Percentiles rank a stretch among this genome's conserved stretches.
Evolutionary conservation across 164 flowering plant genomes (phyloP).

Genomic region (Tetracentron sinense): DNA sequence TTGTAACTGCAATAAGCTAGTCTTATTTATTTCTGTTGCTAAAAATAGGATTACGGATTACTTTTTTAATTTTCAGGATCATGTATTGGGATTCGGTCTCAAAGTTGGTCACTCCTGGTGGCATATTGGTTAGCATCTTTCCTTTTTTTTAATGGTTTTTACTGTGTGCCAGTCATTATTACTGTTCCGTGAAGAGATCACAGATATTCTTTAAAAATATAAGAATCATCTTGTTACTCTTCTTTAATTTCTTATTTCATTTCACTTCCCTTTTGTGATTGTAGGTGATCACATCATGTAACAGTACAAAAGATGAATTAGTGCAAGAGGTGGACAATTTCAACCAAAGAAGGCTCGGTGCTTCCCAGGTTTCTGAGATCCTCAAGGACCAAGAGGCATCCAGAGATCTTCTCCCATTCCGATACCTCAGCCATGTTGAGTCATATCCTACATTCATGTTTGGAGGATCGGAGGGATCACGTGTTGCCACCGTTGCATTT

Average conservation of each 20-base stretch:
- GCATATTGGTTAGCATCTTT: conserved; percentile 58
- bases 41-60: neutral
- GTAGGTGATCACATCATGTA: conserved; percentile 92
- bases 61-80: conserved; percentile 45
- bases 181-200: too few species aligned
- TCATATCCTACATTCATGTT: conserved; percentile 92
- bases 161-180: too few species aligned
- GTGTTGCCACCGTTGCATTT: conserved; percentile 95
- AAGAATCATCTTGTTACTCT: too few species aligned
- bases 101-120: conserved; percentile 79
- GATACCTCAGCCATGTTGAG: conserved; percentile 65
- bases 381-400: conserved; percentile 29
- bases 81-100: conserved; percentile 94
- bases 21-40: too few species aligned
- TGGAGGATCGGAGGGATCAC: conserved; percentile 89
- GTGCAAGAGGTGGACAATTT: conserved; percentile 74
- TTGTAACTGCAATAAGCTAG: too few species aligned
- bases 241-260: too few species aligned
- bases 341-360: conserved; percentile 47
- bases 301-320: conserved; percentile 89
- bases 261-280: neutral
- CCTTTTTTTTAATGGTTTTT: too few species aligned
- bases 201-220: too few species aligned
- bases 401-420: conserved; percentile 41
- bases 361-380: conserved; percentile 33